phyloP scores from a whole-genome alignment of 176 grass and related monocot genomes.

The Raddia guianensis region DNA sequence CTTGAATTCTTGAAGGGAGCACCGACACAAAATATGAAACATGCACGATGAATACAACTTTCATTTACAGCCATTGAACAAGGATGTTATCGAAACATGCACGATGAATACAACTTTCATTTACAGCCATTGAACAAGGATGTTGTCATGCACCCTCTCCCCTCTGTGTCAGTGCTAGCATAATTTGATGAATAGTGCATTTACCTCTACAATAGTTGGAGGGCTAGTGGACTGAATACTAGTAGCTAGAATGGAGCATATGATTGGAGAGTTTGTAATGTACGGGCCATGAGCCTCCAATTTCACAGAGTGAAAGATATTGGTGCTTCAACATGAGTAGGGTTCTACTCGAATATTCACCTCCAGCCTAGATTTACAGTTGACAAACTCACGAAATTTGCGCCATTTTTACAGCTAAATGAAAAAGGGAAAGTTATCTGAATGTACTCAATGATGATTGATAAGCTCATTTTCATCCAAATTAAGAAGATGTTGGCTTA shows the following conservation, averaged over 20 bases:
- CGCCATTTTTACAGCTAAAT: not conserved
- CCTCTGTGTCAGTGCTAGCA: not conserved
- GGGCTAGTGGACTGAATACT: not conserved
- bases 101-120: not conserved
- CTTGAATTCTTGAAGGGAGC: not conserved
- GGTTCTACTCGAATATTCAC: not conserved
- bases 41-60: not conserved
- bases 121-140: not conserved
- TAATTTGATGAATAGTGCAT: not conserved
- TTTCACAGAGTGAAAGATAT: not conserved
- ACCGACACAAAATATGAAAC: not conserved
- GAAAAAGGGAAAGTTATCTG: not conserved
- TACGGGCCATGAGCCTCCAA: not conserved
- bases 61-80: conserved; percentile 1
- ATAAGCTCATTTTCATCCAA: not conserved
- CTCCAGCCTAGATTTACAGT: not conserved
- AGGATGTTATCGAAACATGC: conserved; percentile 12
- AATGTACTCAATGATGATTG: not conserved
- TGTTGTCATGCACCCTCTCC: not conserved
- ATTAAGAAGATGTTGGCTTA: not conserved
- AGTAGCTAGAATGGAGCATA: not conserved
- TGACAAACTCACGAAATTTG: not conserved
- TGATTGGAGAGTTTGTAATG: not conserved
- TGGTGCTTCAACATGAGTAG: not conserved
- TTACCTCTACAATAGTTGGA: not conserved